phyloP scores from a whole-genome alignment of 495 filamentous ascomycete genomes.

The Haplographium delicatum region DNA sequence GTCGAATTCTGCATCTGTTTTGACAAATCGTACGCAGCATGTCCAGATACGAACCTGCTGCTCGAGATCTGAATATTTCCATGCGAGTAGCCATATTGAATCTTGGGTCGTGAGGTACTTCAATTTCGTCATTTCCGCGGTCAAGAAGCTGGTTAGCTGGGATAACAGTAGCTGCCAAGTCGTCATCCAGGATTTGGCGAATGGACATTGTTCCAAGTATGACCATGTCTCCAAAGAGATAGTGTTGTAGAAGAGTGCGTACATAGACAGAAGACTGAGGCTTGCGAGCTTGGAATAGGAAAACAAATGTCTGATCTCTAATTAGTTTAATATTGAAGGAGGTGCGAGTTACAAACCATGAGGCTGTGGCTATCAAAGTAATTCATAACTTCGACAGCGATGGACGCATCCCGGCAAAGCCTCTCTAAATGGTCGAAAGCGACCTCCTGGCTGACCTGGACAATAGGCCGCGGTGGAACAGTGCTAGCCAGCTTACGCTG shows the following conservation, averaged over 20 bases:
- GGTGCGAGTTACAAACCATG: slow-evolving; percentile 39
- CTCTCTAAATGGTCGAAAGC: slow-evolving; percentile 64
- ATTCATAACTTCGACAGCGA: slow-evolving; percentile 61
- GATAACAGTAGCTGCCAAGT: slow-evolving; percentile 69
- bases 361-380: slow-evolving; percentile 65
- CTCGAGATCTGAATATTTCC: slow-evolving; percentile 72
- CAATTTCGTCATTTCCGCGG: slow-evolving; percentile 65
- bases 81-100: slow-evolving; percentile 72
- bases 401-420: slow-evolving; percentile 67
- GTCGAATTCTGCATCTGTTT: slow-evolving; percentile 81
- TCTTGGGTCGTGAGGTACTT: slow-evolving; percentile 69
- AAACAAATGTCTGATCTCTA: slow-evolving; percentile 54
- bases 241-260: slow-evolving; percentile 69
- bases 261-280: slow-evolving; percentile 82
- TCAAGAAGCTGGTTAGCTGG: slow-evolving; percentile 68
- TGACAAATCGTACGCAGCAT: slow-evolving; percentile 78
- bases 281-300: slow-evolving; percentile 68
- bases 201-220: slow-evolving; percentile 61
- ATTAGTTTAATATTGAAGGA: slow-evolving; percentile 6
- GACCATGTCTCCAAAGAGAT: slow-evolving; percentile 66
- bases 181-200: slow-evolving; percentile 70
- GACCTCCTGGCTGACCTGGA: slow-evolving; percentile 65
- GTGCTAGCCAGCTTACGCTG: slow-evolving; percentile 87
- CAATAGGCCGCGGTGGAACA: slow-evolving; percentile 86
- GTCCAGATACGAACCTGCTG: slow-evolving; percentile 73